Evolutionary conservation across 208 protist genomes (phyloP), one percentile per base, ranked within the genome.

Genomic region (Phytomonas sp.): DNA sequence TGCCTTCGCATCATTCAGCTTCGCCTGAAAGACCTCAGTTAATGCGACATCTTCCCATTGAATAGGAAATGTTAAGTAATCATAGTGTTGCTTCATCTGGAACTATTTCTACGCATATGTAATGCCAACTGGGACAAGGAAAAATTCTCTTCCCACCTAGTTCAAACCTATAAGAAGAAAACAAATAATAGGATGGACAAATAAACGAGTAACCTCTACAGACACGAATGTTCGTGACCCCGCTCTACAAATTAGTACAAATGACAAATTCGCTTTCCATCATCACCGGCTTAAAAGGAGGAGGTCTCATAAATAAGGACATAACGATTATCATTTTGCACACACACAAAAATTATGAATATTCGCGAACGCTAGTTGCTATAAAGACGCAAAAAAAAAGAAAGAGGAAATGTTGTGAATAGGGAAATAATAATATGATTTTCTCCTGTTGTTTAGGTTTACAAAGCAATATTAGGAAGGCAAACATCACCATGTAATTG

Each of bases 21-120:
- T 62, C 9, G 70, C 67, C 40, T 70, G 60, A 26, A 89, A 66
- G 29, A 70, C 60, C 17, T 46, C 5, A 17, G 78, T 66, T 46
- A 88, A 60, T 9, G 60, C 62, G 4, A 87, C 53, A 28, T 56
- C 46, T n/a, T 66, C 60, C 82, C 85, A 91, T 67, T 73, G 67
- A 40, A 88, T 60, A 0, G 67, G 26, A 59, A 68, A 15, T 43
- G 37, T 15, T 9, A 59, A 51, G 15, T 68, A 26, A 34, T 51
- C 23, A 37, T 33, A 34, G n/a, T 68, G 17, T 8, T 64, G 17
- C 6, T 65, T 26, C 31, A 59, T 36, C 13, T 40, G 30, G 59
- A 63, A 28, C 23, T 53, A 36, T 60, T 36, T 53, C 23, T 46
- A 60, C 63, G 70, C 36, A 73, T 66, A 68, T 1, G 70, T 20